These are phyloP conservation scores for Zopfia rhizophila DNA, from an alignment of 2,329 filamentous ascomycete genomes.

Conservation along the genomic window DNA sequence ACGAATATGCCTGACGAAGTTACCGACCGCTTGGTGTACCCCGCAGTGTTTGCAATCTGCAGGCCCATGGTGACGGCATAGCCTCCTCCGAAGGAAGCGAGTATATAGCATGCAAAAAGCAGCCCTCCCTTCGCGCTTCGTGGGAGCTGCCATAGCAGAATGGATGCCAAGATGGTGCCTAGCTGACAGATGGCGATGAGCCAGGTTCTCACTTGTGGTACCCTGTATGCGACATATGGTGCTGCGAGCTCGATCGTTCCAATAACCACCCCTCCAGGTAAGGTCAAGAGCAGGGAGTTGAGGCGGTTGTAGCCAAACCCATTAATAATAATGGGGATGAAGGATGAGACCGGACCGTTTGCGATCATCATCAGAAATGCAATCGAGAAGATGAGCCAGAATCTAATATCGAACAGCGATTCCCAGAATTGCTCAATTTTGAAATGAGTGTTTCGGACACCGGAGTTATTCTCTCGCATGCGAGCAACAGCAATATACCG, in stretches of 20 bases:
- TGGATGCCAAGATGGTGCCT: constrained; percentile 54
- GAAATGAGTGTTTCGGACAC: constrained; percentile 75
- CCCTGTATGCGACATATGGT: constrained; percentile 37
- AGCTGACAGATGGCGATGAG: constrained; percentile 38
- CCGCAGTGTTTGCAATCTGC: constrained; percentile 62
- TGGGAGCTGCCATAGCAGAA: constrained; percentile 59
- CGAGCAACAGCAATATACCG: constrained; percentile 69
- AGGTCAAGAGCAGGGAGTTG: constrained; percentile 37
- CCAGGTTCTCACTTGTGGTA: constrained; percentile 39
- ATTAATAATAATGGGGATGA: constrained; percentile 44
- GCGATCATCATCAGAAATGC: constrained; percentile 45
- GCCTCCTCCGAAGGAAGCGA: constrained; percentile 58
- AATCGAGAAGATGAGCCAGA: constrained; percentile 56
- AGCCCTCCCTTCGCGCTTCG: constrained; percentile 54
- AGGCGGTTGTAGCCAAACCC: constrained; percentile 39
- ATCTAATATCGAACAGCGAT: constrained; percentile 64
- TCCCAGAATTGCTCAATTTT: constrained; percentile 72
- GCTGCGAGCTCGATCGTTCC: constrained; percentile 36
- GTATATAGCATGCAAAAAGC: constrained; percentile 61
- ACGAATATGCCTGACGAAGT: constrained; percentile 62
- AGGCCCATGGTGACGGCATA: constrained; percentile 64
- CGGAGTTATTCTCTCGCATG: constrained; percentile 78
- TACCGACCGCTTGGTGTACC: constrained; percentile 63
- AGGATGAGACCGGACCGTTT: constrained; percentile 40
- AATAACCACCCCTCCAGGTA: constrained; percentile 36